A percentile compares a stretch with the other conserved stretches of the same genome.
Evolutionary conservation across 257 asterid species (phyloP).

Genomic region (Primulina eburnea): DNA sequence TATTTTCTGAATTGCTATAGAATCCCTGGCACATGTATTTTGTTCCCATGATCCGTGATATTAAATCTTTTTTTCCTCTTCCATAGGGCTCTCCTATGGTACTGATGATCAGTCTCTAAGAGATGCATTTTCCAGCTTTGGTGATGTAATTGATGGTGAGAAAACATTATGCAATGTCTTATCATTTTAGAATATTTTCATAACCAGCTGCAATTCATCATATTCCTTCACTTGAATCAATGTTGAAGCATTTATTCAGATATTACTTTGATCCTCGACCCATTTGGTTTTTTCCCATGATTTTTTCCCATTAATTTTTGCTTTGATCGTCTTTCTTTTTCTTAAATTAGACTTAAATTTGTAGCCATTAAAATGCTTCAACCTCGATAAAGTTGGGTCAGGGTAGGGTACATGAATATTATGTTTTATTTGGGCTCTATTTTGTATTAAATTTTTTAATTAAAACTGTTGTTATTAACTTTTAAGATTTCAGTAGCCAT

Average conservation of each 20-base stretch:
- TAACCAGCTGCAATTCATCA: not conserved
- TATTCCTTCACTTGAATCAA: not conserved
- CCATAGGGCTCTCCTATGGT: conserved; percentile 67
- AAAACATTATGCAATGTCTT: not conserved
- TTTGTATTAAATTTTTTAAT: too few species aligned
- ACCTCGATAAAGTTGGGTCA: not conserved
- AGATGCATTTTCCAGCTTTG: conserved; percentile 73
- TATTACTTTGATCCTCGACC: not conserved
- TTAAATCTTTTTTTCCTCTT: not conserved
- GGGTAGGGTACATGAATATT: not conserved
- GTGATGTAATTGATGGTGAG: conserved; percentile 52
- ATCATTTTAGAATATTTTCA: not conserved
- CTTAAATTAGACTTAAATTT: too few species aligned
- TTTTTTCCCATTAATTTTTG: not conserved
- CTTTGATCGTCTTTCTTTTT: not conserved
- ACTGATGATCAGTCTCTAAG: conserved; percentile 55
- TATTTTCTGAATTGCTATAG: not conserved
- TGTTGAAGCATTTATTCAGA: not conserved
- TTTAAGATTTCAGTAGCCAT: not conserved
- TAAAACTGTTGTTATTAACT: conserved; percentile 1
- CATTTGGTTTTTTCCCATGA: not conserved
- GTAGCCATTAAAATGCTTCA: not conserved
- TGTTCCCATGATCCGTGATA: not conserved
- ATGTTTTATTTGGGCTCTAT: not conserved
- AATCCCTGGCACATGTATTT: not conserved